Percentiles rank a stretch among this genome's conserved stretches.
Conservation (phyloP, 345 rosid species). For the Pistacia integerrima region DNA sequence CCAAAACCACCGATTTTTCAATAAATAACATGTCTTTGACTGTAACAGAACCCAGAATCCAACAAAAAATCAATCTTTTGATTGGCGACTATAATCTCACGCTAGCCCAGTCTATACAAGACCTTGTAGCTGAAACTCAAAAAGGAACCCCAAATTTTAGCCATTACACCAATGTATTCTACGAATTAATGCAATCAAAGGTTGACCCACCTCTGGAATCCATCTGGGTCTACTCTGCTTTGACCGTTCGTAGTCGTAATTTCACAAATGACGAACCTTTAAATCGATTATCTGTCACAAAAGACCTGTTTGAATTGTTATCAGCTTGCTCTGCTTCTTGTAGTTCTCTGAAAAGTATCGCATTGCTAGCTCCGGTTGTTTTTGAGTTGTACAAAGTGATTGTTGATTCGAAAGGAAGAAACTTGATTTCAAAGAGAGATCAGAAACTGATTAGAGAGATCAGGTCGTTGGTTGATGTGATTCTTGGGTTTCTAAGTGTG, state of each 20-base stretch:
- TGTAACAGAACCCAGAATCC: constrained; percentile 1
- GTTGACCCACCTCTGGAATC: constrained; percentile 57
- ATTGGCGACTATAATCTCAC: constrained; percentile 31
- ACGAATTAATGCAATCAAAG: constrained; percentile 47
- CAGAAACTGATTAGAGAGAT: constrained; percentile 37
- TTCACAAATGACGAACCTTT: constrained; percentile 26
- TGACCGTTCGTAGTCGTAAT: constrained; percentile 32
- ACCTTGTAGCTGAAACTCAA: constrained; percentile 36
- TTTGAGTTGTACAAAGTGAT: constrained; percentile 35
- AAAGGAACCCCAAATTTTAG: constrained; percentile 33
- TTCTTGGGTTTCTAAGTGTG: constrained; percentile 46
- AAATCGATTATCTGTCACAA: constrained; percentile 28
- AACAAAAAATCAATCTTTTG: constrained; percentile 7
- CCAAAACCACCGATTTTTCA: background rate
- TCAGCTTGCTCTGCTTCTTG: constrained; percentile 44
- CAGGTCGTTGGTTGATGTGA: constrained; percentile 41
- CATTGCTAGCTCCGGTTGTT: constrained; percentile 56
- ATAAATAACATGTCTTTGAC: constrained; percentile 19
- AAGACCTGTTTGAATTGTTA: constrained; percentile 45
- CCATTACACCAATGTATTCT: constrained; percentile 33
- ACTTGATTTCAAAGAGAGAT: constrained; percentile 34
- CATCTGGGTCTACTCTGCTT: constrained; percentile 55
- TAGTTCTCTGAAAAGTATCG: constrained; percentile 39
- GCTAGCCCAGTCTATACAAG: constrained; percentile 34
- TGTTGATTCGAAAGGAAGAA: constrained; percentile 31